These are phyloP conservation scores for peach (Prunus persica) DNA, from an alignment of 306 rosid genomes.

Conservation along the genomic window DNA sequence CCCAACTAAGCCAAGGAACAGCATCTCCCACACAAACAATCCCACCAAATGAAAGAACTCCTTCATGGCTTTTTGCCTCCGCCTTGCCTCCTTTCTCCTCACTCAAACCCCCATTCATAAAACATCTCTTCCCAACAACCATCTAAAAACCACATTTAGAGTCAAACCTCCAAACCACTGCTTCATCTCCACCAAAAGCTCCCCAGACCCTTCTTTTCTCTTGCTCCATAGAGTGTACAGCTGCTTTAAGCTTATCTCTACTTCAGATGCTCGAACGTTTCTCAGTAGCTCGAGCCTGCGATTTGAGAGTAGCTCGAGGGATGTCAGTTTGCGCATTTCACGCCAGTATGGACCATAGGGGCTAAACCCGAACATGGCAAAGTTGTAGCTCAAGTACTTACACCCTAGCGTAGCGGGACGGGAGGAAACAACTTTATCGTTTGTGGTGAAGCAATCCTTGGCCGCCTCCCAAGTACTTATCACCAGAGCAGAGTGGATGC, in stretches of 20 bases:
- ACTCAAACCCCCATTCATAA: background rate
- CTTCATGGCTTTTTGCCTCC: slow-evolving; percentile 10
- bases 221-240: slow-evolving; percentile 25
- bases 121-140: slow-evolving; percentile 32
- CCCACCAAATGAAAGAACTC: slow-evolving; percentile 23
- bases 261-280: slow-evolving; percentile 27
- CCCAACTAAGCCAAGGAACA: slow-evolving; percentile 38
- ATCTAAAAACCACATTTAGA: slow-evolving; percentile 36
- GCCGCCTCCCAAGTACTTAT: slow-evolving; percentile 36
- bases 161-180: slow-evolving; percentile 36
- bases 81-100: slow-evolving; percentile 1
- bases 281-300: slow-evolving; percentile 32
- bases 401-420: slow-evolving; percentile 18
- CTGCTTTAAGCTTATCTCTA: slow-evolving; percentile 22
- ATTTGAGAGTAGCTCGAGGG: slow-evolving; percentile 39
- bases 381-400: slow-evolving; percentile 31
- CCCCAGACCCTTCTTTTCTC: background rate
- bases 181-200: slow-evolving; percentile 33
- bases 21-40: slow-evolving; percentile 36
- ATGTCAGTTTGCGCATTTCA: slow-evolving; percentile 31
- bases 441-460: slow-evolving; percentile 42
- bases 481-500: slow-evolving; percentile 26
- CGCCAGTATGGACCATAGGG: slow-evolving; percentile 42
- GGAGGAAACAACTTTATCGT: slow-evolving; percentile 26
- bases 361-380: slow-evolving; percentile 34